Conservation (phyloP, 495 filamentous ascomycete species). For the Neurospora africana region DNA sequence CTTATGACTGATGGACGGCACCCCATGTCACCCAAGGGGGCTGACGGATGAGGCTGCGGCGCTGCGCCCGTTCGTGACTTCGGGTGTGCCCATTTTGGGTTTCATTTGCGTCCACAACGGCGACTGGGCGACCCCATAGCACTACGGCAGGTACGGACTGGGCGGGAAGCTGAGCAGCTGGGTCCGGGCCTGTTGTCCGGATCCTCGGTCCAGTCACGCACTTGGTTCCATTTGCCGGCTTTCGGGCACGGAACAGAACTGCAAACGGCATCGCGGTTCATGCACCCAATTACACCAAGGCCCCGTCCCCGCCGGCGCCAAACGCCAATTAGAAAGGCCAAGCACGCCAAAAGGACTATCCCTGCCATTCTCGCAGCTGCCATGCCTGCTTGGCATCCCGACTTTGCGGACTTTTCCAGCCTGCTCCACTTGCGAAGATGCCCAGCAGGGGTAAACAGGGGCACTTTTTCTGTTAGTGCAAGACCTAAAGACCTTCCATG, state of each 20-base stretch:
- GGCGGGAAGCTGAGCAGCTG: background rate
- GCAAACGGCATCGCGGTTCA: background rate
- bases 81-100: background rate
- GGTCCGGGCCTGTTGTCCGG: background rate
- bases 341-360: background rate
- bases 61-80: background rate
- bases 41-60: background rate
- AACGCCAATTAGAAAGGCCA: background rate
- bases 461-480: background rate
- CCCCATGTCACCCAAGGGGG: background rate
- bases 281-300: background rate
- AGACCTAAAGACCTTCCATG: background rate
- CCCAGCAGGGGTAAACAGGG: background rate
- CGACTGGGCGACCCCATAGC: background rate
- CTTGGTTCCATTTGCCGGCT: background rate
- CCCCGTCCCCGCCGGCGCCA: background rate
- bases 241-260: background rate
- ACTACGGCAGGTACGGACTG: background rate
- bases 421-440: background rate
- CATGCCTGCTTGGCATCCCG: background rate
- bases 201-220: background rate
- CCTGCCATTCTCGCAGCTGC: background rate
- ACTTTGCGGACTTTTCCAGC: background rate
- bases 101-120: background rate
- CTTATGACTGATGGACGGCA: background rate